A percentile compares a stretch with the other conserved stretches of the same genome.
Conservation (phyloP, 2,329 filamentous ascomycete species). For the Hypoxylon sp. region DNA sequence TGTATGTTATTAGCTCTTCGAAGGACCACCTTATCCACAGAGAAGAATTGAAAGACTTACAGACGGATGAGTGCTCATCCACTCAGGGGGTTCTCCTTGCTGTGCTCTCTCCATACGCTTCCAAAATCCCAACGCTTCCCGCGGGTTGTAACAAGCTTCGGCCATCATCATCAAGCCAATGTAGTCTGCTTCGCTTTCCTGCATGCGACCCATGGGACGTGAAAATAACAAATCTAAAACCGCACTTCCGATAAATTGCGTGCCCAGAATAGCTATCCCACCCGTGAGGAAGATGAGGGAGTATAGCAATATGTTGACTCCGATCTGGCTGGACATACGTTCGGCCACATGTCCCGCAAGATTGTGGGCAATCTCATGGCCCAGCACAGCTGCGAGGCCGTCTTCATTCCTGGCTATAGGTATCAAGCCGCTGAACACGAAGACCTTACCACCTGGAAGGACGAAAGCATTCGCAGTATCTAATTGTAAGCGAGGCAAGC, state of each 20-base stretch:
- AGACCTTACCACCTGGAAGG: conserved; percentile 80
- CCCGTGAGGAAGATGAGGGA: conserved; percentile 60
- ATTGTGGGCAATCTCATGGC: conserved; percentile 83
- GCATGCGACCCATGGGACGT: conserved; percentile 72
- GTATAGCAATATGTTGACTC: conserved; percentile 61
- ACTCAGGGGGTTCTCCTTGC: conserved; percentile 67
- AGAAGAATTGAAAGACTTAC: too few species aligned
- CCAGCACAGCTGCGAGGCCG: conserved; percentile 76
- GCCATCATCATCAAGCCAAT: conserved; percentile 87
- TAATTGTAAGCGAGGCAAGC: too few species aligned
- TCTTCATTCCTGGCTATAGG: conserved; percentile 72
- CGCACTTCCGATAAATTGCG: conserved; percentile 54
- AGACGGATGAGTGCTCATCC: conserved; percentile 80
- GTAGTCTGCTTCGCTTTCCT: conserved; percentile 82
- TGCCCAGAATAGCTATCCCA: conserved; percentile 53
- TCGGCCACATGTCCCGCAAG: conserved; percentile 74
- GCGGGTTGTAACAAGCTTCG: conserved; percentile 78
- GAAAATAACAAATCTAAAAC: conserved; percentile 71
- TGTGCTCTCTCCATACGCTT: conserved; percentile 66
- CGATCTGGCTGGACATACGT: conserved; percentile 62
- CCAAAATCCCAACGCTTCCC: conserved; percentile 73
- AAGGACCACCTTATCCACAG: neutral
- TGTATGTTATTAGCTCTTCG: conserved; percentile 42
- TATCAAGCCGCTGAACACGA: conserved; percentile 78
- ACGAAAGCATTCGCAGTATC: conserved; percentile 77